Evolutionary conservation across 805 yeast genomes (phyloP).

Genomic region (Saccharomyces eubayanus): DNA sequence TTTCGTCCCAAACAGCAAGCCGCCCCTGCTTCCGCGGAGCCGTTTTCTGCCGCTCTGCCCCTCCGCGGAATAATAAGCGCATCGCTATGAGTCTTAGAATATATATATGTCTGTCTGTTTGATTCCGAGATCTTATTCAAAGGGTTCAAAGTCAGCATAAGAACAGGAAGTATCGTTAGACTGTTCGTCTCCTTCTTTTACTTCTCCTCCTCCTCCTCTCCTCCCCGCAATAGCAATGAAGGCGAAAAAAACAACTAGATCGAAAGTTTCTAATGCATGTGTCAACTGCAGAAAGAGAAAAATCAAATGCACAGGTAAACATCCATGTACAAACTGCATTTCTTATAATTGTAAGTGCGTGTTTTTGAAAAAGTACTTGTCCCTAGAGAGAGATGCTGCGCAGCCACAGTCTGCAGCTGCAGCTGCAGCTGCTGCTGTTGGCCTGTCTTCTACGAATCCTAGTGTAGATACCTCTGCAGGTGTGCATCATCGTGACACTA

Average conservation of each 20-base stretch:
- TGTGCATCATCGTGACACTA: neutral
- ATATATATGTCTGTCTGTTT: neutral
- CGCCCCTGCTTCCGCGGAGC: neutral
- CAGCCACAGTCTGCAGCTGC: neutral
- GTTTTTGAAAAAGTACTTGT: conserved; percentile 1
- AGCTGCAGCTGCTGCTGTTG: neutral
- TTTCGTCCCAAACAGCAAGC: neutral
- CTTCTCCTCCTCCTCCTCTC: neutral
- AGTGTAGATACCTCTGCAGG: neutral
- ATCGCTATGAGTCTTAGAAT: neutral
- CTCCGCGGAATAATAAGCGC: neutral
- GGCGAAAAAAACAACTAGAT: neutral
- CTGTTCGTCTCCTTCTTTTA: neutral
- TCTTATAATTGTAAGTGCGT: conserved; percentile 27
- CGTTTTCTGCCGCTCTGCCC: neutral
- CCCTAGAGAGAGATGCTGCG: neutral
- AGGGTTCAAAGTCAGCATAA: neutral
- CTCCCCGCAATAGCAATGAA: neutral
- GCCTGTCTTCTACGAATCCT: neutral
- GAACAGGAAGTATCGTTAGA: neutral
- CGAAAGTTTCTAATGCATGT: conserved; percentile 12
- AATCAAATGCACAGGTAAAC: conserved; percentile 28
- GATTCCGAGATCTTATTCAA: neutral
- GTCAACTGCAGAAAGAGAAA: conserved; percentile 30
- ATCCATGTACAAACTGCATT: conserved; percentile 28